phyloP scores from a whole-genome alignment of 2,329 filamentous ascomycete species.

The Pseudocercospora cruenta region DNA sequence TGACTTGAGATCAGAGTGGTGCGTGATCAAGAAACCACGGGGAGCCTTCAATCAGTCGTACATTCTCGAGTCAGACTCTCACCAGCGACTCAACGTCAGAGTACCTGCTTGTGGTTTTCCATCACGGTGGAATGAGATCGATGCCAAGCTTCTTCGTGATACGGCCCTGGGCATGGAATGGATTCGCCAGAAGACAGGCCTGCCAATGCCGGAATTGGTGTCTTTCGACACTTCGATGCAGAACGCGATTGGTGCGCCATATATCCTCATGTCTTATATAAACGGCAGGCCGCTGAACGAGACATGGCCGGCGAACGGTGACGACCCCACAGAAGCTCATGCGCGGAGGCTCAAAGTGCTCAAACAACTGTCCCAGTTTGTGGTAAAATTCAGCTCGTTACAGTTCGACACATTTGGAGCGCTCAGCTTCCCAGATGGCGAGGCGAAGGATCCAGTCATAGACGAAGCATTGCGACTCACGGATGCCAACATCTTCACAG shows the following conservation, averaged over 20 bases:
- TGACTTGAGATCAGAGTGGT: slow-evolving; percentile 5
- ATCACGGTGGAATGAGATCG: slow-evolving; percentile 25
- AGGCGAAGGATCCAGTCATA: slow-evolving; percentile 6
- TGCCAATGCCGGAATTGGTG: slow-evolving; percentile 24
- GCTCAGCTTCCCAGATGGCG: slow-evolving; percentile 16
- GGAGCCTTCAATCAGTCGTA: slow-evolving; percentile 27
- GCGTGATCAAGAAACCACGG: slow-evolving; percentile 12
- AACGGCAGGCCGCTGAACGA: slow-evolving; percentile 12
- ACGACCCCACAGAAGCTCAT: slow-evolving; percentile 11
- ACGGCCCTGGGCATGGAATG: slow-evolving; percentile 26
- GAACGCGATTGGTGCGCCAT: slow-evolving; percentile 27
- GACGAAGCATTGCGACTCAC: slow-evolving; percentile 17
- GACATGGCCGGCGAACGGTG: slow-evolving; percentile 13
- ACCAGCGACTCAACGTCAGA: slow-evolving; percentile 20
- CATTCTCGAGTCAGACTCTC: slow-evolving; percentile 17
- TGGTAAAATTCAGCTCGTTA: slow-evolving; percentile 13
- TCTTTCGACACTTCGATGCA: slow-evolving; percentile 19
- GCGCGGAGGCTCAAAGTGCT: slow-evolving; percentile 21
- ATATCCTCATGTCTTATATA: slow-evolving; percentile 25
- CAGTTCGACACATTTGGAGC: slow-evolving; percentile 19
- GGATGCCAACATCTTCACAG: slow-evolving; percentile 20
- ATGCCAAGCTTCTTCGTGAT: slow-evolving; percentile 21
- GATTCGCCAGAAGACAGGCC: slow-evolving; percentile 17
- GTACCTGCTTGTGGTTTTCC: slow-evolving; percentile 24
- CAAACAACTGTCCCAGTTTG: slow-evolving; percentile 20